Evolutionary conservation across 2,329 filamentous ascomycete genomes (phyloP).

Genomic region (Sclerotinia minor): DNA sequence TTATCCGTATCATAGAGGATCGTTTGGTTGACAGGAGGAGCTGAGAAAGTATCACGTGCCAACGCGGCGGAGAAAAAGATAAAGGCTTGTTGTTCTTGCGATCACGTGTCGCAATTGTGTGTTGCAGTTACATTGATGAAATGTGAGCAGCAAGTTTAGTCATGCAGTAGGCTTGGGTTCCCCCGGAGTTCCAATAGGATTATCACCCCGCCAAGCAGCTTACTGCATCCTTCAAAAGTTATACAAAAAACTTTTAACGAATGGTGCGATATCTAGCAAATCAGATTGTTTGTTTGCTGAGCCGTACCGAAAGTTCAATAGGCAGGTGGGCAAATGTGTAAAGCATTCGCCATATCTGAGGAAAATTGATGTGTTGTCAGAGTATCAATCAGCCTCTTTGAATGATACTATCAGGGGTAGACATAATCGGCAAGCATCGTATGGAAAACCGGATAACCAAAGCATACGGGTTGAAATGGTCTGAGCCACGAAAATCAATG

Average conservation of each 20-base stretch:
- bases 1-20: not conserved
- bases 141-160: no score
- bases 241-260: no score
- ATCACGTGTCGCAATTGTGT: not conserved
- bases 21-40: not conserved
- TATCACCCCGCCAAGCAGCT: no score
- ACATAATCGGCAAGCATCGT: not conserved
- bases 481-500: not conserved
- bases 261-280: not conserved
- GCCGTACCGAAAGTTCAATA: not conserved
- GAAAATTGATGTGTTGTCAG: not conserved
- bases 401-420: no score
- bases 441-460: no score
- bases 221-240: no score
- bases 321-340: not conserved
- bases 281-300: not conserved
- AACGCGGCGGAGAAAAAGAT: not conserved
- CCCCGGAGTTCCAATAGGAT: no score
- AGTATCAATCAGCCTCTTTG: not conserved
- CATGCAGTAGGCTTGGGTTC: no score
- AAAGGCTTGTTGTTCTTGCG: not conserved
- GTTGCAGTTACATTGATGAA: not conserved
- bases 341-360: conserved; percentile 1
- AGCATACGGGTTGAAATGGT: not conserved
- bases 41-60: not conserved